A percentile compares a stretch with the other conserved stretches of the same genome.
phyloP scores from a whole-genome alignment of 1,284 basidiomycete species.

The Kwoniella shivajii region DNA sequence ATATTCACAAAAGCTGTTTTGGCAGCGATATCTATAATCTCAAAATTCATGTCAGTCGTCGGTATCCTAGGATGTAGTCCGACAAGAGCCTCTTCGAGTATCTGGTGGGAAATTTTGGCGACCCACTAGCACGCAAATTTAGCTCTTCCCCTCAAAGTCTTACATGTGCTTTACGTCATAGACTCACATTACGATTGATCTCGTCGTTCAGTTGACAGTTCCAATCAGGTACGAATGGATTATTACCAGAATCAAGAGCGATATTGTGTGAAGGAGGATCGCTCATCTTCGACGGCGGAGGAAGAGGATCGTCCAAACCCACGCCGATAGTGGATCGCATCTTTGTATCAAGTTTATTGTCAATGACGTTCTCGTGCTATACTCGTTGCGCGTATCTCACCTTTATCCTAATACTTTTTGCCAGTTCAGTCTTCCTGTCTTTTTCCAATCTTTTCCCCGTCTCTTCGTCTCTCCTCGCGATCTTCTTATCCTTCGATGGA shows the following conservation, averaged over 20 bases:
- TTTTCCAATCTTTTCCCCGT: slow-evolving; percentile 38
- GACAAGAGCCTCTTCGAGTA: slow-evolving; percentile 5
- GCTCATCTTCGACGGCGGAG: slow-evolving; percentile 9
- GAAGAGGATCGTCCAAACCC: slow-evolving; percentile 15
- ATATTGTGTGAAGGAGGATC: background rate
- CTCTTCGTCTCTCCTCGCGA: slow-evolving; percentile 13
- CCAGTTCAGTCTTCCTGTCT: slow-evolving; percentile 24
- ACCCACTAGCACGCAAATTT: slow-evolving; percentile 15
- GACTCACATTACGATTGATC: slow-evolving; percentile 7
- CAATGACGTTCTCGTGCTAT: too few relatives aligned
- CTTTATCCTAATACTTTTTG: slow-evolving; percentile 23
- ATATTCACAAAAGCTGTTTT: slow-evolving; percentile 50
- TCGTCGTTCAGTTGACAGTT: slow-evolving; percentile 11
- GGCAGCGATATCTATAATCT: slow-evolving; percentile 23
- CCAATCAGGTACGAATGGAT: slow-evolving; percentile 20
- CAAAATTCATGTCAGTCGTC: background rate
- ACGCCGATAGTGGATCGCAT: slow-evolving; percentile 23
- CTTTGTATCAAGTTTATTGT: too few relatives aligned
- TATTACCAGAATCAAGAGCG: background rate
- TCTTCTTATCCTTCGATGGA: background rate
- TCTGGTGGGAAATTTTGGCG: slow-evolving; percentile 1
- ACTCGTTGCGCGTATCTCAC: too few relatives aligned
- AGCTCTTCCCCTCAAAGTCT: background rate
- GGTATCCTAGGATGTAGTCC: slow-evolving; percentile 16
- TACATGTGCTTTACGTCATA: background rate